phyloP scores from a whole-genome alignment of 495 filamentous ascomycete genomes.

The Durotheca rogersii region DNA sequence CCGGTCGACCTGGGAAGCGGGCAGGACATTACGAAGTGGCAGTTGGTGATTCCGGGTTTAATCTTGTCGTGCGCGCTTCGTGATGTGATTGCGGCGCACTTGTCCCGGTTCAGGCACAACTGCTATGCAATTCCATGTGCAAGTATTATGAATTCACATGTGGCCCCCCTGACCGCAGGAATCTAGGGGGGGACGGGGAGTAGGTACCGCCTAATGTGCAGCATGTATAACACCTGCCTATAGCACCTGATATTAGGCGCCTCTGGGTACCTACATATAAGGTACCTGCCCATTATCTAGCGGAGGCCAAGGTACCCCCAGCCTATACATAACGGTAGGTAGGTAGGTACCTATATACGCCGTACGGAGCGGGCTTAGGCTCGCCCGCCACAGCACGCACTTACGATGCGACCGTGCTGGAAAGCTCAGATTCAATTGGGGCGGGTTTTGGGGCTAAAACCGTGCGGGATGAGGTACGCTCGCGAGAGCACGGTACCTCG shows the following conservation, averaged over 20 bases:
- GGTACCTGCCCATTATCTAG: no score
- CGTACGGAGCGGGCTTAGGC: no score
- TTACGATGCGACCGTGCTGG: slow-evolving; percentile 29
- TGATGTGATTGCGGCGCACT: no score
- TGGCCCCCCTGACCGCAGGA: slow-evolving; percentile 20
- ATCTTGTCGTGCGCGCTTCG: no score
- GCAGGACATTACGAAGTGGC: slow-evolving; percentile 9
- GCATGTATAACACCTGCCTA: no score
- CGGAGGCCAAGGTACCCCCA: no score
- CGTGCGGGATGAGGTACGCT: slow-evolving; percentile 30
- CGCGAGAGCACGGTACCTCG: no score
- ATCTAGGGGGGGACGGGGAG: slow-evolving; percentile 29
- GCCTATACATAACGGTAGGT: no score
- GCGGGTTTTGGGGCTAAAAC: slow-evolving; percentile 29
- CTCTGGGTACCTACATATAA: no score
- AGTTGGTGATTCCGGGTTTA: slow-evolving; percentile 20
- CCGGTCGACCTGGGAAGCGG: no score
- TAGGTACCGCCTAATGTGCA: no score
- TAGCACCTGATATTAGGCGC: no score
- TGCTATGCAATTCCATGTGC: slow-evolving; percentile 23
- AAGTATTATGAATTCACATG: background rate
- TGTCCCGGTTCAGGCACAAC: slow-evolving; percentile 12
- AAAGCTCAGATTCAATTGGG: slow-evolving; percentile 28
- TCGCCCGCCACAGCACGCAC: slow-evolving; percentile 15
- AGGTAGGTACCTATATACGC: background rate